Evolutionary conservation across 805 yeast genomes (phyloP).

Genomic region (Soucietia sequanensis): DNA sequence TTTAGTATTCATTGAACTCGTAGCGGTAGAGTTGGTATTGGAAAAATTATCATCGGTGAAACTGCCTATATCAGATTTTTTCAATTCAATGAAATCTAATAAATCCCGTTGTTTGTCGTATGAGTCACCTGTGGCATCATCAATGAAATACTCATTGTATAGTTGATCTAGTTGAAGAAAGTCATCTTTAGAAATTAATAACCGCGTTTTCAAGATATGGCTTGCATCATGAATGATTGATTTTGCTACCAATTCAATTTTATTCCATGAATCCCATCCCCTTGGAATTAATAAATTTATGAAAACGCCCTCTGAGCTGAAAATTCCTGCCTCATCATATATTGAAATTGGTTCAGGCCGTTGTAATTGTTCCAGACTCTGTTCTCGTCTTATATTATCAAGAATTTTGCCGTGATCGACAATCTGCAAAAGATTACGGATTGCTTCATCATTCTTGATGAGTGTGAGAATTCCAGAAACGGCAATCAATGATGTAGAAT

Average conservation of each 20-base stretch:
- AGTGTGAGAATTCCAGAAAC: slow-evolving; percentile 5
- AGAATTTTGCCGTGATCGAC: no score
- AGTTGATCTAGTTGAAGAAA: slow-evolving; percentile 13
- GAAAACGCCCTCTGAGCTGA: slow-evolving; percentile 3
- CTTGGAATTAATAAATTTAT: slow-evolving; percentile 38
- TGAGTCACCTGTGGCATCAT: no score
- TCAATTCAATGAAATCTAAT: no score
- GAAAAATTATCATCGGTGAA: no score
- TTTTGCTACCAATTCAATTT: slow-evolving; percentile 39
- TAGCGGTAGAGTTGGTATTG: no score
- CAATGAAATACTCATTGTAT: slow-evolving; percentile 11
- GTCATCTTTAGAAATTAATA: slow-evolving; percentile 15
- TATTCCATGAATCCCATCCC: slow-evolving; percentile 53
- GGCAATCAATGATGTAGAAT: slow-evolving; percentile 22
- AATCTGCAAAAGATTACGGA: no score
- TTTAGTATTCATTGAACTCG: no score
- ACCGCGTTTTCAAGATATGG: slow-evolving; percentile 3
- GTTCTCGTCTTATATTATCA: no score
- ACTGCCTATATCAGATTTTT: no score
- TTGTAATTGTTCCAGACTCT: no score
- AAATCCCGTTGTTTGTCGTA: no score
- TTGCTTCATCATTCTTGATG: slow-evolving; percentile 5
- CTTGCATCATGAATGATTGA: slow-evolving; percentile 17
- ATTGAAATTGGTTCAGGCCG: slow-evolving; percentile 16
- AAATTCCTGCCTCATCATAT: slow-evolving; percentile 7